Base-by-base conservation (phyloP, 2,329 filamentous ascomycete species). In the Dactylellina sp. region DNA sequence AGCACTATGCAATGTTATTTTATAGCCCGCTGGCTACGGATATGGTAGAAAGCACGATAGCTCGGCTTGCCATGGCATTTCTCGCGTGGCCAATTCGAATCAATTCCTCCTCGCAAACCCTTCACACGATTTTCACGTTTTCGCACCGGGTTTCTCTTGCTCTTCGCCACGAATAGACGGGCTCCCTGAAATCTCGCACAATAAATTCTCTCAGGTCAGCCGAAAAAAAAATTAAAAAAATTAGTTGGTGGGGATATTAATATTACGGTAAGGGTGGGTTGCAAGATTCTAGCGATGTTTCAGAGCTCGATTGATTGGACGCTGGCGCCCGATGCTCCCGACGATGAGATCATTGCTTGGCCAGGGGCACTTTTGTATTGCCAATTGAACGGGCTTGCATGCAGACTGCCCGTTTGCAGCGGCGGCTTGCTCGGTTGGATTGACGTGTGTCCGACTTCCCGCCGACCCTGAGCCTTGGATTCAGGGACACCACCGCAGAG, bases 201-300 rank as follows among this genome's bases (percentile, higher is more conserved):
- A 20, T 16, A 32, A 32, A 50, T 40, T 24, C 22, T 61, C n/a
- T n/a, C n/a, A n/a, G n/a, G n/a, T n/a, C n/a, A n/a, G n/a, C n/a
- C 53, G 28, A 32, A 32, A 32, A 9, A 32, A 32, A 32, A 32
- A 9, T 5, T 5, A 32, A 32, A 9, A 32, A 32, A 32, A 32
- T 32, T 9, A 32, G 28, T 5, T 22, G 20, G 64, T 35, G 35
- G 53, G 63, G 64, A n/a, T n/a, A n/a, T n/a, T n/a, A n/a, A 70
- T 11, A 62, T 70, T 70, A 42, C 7, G 60, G 59, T 64, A 44
- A 53, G 46, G 59, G 66, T 59, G 66, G 66, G 66, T 64, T 64
- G 49, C 66, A 66, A 74, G 56, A 74, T 61, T 63, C 65, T 74
- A 66, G 61, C 55, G 49, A 62, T 37, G 64, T 70, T 70, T 70